phyloP scores from a whole-genome alignment of 75 land plant species.

The Cupressus sempervirens region DNA sequence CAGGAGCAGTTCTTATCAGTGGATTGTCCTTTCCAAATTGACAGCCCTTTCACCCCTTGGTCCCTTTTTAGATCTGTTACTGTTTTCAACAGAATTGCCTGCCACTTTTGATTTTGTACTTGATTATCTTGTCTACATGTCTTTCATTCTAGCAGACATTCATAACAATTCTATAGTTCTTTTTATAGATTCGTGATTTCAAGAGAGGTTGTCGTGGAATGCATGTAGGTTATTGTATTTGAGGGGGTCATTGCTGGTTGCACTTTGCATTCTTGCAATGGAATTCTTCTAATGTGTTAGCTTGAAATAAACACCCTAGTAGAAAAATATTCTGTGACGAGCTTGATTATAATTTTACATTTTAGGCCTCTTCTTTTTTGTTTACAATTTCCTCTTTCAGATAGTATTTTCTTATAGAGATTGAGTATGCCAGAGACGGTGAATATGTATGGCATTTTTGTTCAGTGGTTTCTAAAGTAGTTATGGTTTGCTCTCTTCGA shows the following conservation, averaged over 20 bases:
- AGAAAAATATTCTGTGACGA: background rate
- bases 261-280: background rate
- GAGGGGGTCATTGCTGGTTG: background rate
- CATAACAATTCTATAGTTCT: background rate
- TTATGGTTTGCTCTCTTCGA: background rate
- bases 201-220: background rate
- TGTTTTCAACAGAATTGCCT: too few relatives aligned
- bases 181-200: background rate
- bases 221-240: background rate
- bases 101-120: too few relatives aligned
- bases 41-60: too few relatives aligned
- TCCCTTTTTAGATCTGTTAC: too few relatives aligned
- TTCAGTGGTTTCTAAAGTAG: background rate
- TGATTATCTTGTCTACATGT: background rate
- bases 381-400: background rate
- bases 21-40: too few relatives aligned
- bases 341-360: background rate
- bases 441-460: background rate
- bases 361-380: background rate
- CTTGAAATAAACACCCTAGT: background rate
- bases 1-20: too few relatives aligned
- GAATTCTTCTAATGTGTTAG: background rate
- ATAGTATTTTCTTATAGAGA: background rate
- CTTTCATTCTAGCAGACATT: background rate
- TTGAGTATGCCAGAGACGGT: background rate